Conservation (phyloP, 2,329 filamentous ascomycete genomes). For the Phyllosticta citriasiana region DNA sequence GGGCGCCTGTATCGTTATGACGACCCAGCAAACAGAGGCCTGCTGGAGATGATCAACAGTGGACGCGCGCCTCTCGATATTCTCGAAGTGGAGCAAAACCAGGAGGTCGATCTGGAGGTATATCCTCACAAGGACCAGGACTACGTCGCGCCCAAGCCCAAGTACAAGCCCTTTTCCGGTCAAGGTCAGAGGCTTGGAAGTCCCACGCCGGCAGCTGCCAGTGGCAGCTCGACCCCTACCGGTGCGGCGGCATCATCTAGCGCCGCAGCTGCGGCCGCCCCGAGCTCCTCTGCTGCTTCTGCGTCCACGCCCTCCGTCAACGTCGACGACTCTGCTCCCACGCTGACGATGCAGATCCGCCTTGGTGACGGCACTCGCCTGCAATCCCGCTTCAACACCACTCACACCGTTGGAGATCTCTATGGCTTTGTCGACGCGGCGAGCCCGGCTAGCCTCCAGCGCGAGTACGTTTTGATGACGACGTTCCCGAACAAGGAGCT, state of each 20-base stretch:
- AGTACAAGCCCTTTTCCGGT: constrained; percentile 67
- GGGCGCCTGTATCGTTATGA: constrained; percentile 69
- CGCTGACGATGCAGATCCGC: constrained; percentile 63
- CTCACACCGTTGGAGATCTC: constrained; percentile 66
- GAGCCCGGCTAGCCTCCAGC: constrained; percentile 44
- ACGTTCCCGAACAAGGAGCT: constrained; percentile 79
- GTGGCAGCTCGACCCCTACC: constrained; percentile 25
- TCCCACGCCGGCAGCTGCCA: constrained; percentile 57
- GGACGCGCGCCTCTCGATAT: constrained; percentile 69
- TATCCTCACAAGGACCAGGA: constrained; percentile 63
- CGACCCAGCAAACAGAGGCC: constrained; percentile 62
- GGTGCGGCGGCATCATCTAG: constrained; percentile 22
- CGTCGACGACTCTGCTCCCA: constrained; percentile 58
- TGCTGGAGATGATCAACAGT: constrained; percentile 64
- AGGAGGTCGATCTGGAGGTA: constrained; percentile 70
- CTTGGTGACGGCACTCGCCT: constrained; percentile 68
- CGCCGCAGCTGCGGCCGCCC: constrained; percentile 15
- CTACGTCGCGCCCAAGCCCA: constrained; percentile 61
- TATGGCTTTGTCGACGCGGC: constrained; percentile 65
- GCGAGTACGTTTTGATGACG: constrained; percentile 67
- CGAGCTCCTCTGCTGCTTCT: constrained; percentile 18
- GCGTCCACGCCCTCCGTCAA: constrained; percentile 30
- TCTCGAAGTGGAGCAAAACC: constrained; percentile 64
- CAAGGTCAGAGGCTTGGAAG: constrained; percentile 65
- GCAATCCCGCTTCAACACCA: constrained; percentile 72